These are phyloP conservation scores for Meyerozyma smithsonii DNA, from an alignment of 1,139 yeast species.

Conservation along the genomic window DNA sequence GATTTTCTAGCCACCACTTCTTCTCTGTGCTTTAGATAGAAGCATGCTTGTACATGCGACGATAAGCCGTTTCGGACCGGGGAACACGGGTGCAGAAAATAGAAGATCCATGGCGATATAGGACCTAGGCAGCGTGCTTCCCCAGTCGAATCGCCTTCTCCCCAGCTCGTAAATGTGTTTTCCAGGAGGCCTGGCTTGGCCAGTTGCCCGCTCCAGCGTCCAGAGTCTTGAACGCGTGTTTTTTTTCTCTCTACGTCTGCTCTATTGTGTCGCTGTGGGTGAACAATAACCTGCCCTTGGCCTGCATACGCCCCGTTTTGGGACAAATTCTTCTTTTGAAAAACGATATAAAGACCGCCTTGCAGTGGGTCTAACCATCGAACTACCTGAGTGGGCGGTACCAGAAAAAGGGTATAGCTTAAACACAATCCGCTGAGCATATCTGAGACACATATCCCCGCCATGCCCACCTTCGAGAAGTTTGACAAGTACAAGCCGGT, in stretches of 20 bases:
- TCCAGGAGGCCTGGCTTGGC: too few relatives aligned
- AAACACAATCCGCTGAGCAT: too few relatives aligned
- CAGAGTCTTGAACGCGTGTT: not conserved
- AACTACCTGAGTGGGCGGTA: not conserved
- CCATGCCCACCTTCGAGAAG: slow-evolving; percentile 9
- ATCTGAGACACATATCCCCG: too few relatives aligned
- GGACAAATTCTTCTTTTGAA: not conserved
- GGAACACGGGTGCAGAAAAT: too few relatives aligned
- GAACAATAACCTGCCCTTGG: not conserved
- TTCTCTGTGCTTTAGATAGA: too few relatives aligned
- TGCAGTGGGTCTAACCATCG: slow-evolving; percentile 3
- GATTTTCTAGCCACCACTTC: not conserved
- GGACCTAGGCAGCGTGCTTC: too few relatives aligned
- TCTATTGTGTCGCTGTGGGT: not conserved
- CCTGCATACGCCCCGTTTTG: slow-evolving; percentile 1
- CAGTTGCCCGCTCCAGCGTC: too few relatives aligned
- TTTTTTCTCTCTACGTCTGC: not conserved
- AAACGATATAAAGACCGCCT: not conserved
- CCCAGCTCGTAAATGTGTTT: too few relatives aligned
- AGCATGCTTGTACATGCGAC: too few relatives aligned
- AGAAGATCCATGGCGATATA: too few relatives aligned
- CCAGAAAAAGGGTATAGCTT: not conserved
- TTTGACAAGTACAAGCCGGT: slow-evolving; percentile 30
- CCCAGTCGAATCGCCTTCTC: too few relatives aligned
- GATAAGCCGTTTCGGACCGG: too few relatives aligned